These are phyloP conservation scores for Claviceps citrina DNA, from an alignment of 2,329 filamentous ascomycete genomes.

Conservation along the genomic window DNA sequence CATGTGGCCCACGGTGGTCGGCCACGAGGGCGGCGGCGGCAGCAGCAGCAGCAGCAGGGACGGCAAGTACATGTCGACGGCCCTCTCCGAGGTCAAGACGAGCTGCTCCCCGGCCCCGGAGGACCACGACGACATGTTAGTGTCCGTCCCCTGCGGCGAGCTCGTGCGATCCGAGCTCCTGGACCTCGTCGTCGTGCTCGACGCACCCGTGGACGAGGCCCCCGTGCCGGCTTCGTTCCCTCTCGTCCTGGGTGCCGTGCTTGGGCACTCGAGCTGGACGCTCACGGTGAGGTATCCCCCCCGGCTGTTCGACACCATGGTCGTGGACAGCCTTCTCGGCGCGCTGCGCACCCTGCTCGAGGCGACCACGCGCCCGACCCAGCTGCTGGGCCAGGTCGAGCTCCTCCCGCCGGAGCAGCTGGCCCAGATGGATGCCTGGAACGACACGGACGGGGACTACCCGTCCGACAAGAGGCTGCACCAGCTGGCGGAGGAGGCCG, in stretches of 20 bases:
- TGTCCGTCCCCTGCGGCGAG: not conserved
- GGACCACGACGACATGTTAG: not conserved
- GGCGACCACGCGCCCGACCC: not conserved
- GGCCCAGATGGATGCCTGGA: constrained; percentile 1
- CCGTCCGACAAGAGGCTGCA: not conserved
- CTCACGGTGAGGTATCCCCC: constrained; percentile 1
- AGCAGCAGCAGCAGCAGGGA: too few relatives aligned
- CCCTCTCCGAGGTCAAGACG: not conserved
- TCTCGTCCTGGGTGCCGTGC: not conserved
- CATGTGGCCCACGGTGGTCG: not conserved
- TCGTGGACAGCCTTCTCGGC: constrained; percentile 1
- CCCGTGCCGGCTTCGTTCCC: not conserved
- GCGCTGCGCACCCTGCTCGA: not conserved
- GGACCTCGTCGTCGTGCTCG: constrained; percentile 5
- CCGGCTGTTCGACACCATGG: not conserved
- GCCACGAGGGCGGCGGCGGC: not conserved
- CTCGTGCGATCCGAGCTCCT: constrained; percentile 4
- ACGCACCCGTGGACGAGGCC: not conserved
- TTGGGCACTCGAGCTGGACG: not conserved
- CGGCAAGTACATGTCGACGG: not conserved
- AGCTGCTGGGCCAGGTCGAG: not conserved
- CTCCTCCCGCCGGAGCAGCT: not conserved
- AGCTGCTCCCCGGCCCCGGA: too few relatives aligned
- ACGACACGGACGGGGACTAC: not conserved
- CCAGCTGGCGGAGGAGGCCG: constrained; percentile 1